Evolutionary conservation across 495 filamentous ascomycete species (phyloP), one percentile per base, ranked within the genome.

Genomic region (Hypoxylon crocopeplum): DNA sequence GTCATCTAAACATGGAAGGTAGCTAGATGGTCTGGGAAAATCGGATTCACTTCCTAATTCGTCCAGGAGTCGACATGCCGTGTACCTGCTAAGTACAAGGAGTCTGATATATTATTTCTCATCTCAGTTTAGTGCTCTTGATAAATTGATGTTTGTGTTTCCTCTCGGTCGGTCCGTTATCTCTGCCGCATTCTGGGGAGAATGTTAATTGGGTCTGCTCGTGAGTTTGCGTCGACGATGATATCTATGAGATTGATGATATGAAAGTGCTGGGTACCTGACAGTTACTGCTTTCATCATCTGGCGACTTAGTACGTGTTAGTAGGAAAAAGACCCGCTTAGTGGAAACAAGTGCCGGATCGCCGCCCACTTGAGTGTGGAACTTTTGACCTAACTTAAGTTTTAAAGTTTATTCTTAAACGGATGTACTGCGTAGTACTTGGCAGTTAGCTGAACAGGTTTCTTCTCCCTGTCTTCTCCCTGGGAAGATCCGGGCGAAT

Each of bases 291-390:
- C 51, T 51, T 62, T 56, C 39, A 34, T 45, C 12, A 39, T 24
- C 39, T 48, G 33, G 3, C 34, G 49, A 50, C 25, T 62, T 50
- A 39, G 49, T 48, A 32, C 24, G 13, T 11, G 40, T 33, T n/a
- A n/a, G n/a, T n/a, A n/a, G n/a, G n/a, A n/a, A n/a, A n/a, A n/a
- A n/a, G n/a, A n/a, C n/a, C n/a, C 32, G 40, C 47, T 46, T 48
- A 49, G 46, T 36, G 37, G 48, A 59, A 53, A 16, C 48, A 63
- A 64, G 54, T 64, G 55, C 60, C 60, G 60, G 48, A 49, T 48
- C 47, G 48, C 36, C 27, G 57, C 44, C 44, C 40, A 53, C 48
- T 24, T 48, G 22, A 7, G 7, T 37, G 44, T 42, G 34, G 41
- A 52, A 34, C 41, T 53, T 53, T 22, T 30, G 2, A 33, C 33